A percentile compares a stretch with the other conserved stretches of the same genome.
Evolutionary conservation across 169 alveolate species (phyloP).

Genomic region (Cryptosporidium sp.): DNA sequence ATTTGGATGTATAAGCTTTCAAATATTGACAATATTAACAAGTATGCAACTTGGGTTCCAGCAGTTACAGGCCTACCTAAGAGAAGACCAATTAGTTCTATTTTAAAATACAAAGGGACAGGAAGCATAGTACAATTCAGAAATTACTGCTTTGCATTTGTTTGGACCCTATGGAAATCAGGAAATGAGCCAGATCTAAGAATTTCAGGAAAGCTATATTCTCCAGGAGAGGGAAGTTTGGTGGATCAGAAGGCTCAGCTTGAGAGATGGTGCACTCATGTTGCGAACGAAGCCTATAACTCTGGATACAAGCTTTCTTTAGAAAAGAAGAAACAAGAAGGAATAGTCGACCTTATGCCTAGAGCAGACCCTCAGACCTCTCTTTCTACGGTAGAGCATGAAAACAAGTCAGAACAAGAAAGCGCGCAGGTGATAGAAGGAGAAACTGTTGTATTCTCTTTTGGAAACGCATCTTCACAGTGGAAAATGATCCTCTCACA

Average conservation of each 20-base stretch:
- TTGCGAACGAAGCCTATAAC: constrained; percentile 64
- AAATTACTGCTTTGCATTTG: constrained; percentile 60
- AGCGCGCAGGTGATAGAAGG: neutral
- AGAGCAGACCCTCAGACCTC: constrained; percentile 71
- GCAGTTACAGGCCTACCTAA: constrained; percentile 65
- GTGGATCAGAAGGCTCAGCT: constrained; percentile 38
- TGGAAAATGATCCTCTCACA: constrained; percentile 57
- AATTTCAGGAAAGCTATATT: constrained; percentile 51
- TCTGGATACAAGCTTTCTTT: constrained; percentile 18
- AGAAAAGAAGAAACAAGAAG: constrained; percentile 30
- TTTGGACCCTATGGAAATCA: constrained; percentile 64
- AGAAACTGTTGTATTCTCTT: constrained; percentile 7
- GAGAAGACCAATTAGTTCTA: constrained; percentile 21
- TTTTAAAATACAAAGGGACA: constrained; percentile 40
- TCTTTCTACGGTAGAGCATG: constrained; percentile 35
- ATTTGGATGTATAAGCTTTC: constrained; percentile 50
- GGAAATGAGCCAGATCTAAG: constrained; percentile 49
- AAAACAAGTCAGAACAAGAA: neutral
- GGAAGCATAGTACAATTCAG: constrained; percentile 48
- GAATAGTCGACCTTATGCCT: constrained; percentile 32
- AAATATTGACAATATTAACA: neutral
- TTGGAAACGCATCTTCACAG: constrained; percentile 65
- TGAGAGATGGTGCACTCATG: constrained; percentile 70
- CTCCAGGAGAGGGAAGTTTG: neutral
- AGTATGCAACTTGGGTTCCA: constrained; percentile 39